Base-by-base conservation (phyloP, 768 basidiomycete species). In the Lyophyllum atratum region DNA sequence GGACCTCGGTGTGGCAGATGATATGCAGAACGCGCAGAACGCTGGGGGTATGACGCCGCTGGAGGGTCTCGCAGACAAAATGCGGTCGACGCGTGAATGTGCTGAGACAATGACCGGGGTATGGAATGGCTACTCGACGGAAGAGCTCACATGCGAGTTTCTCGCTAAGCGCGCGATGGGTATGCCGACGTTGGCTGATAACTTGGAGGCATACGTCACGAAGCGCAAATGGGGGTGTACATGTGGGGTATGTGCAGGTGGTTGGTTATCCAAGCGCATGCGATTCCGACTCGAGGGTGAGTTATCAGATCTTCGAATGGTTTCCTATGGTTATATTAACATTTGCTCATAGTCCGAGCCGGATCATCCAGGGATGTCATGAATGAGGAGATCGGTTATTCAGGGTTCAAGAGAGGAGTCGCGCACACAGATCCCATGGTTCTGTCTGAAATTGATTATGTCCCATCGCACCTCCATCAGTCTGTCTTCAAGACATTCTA, bases 401-500 rank as follows among this genome's bases (percentile, higher is more conserved):
- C n/a, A 7, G 2, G n/a, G 14, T 62, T 65, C 43, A 25, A 17
- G 19, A 25, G 24, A 33, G 49, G 60, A 26, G 44, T 37, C 34
- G 39, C 31, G 43, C 17, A 25, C 26, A 24, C 24, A 15, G 28
- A 54, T 19, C 33, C 46, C 3, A 39, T 19, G 12, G n/a, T 25
- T 28, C 31, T 49, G 15, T n/a, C 21, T 14, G 46, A 31, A 15
- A 39, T 44, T n/a, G 31, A 34, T 14, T 59, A 52, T 55, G 43
- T 63, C 14, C 60, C 60, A 2, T 31, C 52, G 2, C n/a, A 44
- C 4, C 54, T 58, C 47, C 49, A 61, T 15, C 46, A 37, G 10
- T 55, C 44, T 25, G 34, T 62, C 26, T 64, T 48, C 55, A 55
- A 62, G 25, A 55, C 66, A 12, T 66, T 72, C 47, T 71, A 70